These are phyloP conservation scores for Phaffomyces opuntiae DNA, from an alignment of 805 yeast species.

Conservation along the genomic window DNA sequence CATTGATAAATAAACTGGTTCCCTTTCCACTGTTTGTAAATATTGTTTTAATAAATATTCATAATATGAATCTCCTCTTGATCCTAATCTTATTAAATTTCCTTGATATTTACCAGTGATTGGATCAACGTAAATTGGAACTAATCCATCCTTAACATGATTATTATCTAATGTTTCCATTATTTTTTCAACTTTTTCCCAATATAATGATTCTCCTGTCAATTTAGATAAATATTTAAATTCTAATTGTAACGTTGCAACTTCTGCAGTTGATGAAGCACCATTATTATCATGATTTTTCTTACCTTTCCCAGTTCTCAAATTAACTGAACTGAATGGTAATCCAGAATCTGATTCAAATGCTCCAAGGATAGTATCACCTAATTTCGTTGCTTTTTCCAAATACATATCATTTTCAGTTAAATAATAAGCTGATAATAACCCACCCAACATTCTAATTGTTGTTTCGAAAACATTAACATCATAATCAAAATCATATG, in stretches of 20 bases:
- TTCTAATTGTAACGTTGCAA: constrained; percentile 79
- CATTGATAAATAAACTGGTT: constrained; percentile 58
- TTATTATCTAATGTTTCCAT: constrained; percentile 63
- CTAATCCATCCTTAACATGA: constrained; percentile 66
- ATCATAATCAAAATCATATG: constrained; percentile 62
- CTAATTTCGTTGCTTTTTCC: constrained; percentile 74
- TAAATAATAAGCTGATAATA: constrained; percentile 74
- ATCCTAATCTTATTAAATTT: constrained; percentile 66
- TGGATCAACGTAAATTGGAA: constrained; percentile 74
- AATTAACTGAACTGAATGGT: constrained; percentile 75
- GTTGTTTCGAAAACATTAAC: constrained; percentile 93
- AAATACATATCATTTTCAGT: constrained; percentile 63
- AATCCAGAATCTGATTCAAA: constrained; percentile 61
- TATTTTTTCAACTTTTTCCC: constrained; percentile 73
- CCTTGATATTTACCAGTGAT: constrained; percentile 67
- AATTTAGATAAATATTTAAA: constrained; percentile 73
- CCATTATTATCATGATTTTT: constrained; percentile 62
- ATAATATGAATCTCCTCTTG: constrained; percentile 90
- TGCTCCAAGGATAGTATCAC: constrained; percentile 63
- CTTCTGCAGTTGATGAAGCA: constrained; percentile 86
- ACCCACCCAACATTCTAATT: constrained; percentile 88
- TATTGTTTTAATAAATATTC: constrained; percentile 85
- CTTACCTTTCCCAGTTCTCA: constrained; percentile 54
- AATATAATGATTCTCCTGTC: constrained; percentile 72
- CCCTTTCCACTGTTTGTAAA: constrained; percentile 62